Percentiles rank a stretch among this genome's conserved stretches.
These are phyloP conservation scores for Aspergillus viridinutans DNA, from an alignment of 2,329 filamentous ascomycete species.

Conservation along the genomic window DNA sequence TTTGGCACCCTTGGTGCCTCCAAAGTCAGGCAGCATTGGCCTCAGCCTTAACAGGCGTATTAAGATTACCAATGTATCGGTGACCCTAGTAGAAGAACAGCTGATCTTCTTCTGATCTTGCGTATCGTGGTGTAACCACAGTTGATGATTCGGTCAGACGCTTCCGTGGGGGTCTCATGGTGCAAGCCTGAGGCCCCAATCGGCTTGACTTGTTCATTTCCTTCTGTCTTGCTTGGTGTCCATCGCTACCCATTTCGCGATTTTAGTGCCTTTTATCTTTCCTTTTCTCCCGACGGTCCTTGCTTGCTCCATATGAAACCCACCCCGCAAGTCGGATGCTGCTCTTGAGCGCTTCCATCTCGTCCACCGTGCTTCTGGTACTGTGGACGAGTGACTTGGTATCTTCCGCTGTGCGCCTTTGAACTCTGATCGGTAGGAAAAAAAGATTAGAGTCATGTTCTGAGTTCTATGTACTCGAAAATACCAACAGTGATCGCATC, in stretches of 20 bases:
- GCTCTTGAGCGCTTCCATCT: constrained; percentile 23
- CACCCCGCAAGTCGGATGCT: constrained; percentile 26
- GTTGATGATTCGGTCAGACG: neutral
- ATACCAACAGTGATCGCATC: constrained; percentile 14
- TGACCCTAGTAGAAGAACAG: neutral
- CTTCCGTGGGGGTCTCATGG: neutral
- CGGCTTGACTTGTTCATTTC: neutral
- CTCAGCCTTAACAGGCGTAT: neutral
- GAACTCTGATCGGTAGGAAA: neutral
- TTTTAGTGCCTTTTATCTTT: constrained; percentile 8
- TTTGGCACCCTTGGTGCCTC: neutral
- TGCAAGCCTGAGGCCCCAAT: neutral
- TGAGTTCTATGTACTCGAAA: constrained; percentile 5
- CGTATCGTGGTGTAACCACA: neutral
- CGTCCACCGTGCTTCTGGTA: constrained; percentile 28
- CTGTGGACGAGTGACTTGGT: constrained; percentile 29
- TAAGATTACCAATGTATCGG: neutral
- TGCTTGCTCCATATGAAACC: constrained; percentile 1
- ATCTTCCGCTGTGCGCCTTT: constrained; percentile 9
- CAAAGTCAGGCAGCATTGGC: neutral
- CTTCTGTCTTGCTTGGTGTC: neutral
- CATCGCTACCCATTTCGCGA: neutral
- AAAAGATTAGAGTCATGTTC: neutral
- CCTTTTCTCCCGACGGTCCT: neutral
- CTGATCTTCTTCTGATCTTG: neutral